Evolutionary conservation across 2,329 filamentous ascomycete species (phyloP), one percentile per base, ranked within the genome.

Genomic region (Fusarium tjaetaba): DNA sequence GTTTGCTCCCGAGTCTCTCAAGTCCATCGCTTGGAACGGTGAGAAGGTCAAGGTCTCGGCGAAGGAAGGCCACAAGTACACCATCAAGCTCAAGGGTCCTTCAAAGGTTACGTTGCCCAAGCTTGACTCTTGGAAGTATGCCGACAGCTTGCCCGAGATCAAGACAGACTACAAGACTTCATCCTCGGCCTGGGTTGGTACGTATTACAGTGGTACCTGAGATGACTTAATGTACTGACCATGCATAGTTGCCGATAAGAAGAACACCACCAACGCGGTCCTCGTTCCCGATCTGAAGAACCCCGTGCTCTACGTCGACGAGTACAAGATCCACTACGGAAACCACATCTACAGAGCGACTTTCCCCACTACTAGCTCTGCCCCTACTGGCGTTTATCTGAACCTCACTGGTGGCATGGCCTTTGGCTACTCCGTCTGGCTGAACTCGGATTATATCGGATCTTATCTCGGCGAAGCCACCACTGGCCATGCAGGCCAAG

Each of bases 391-490:
- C 2, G 82, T 88, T 9, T 85, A 84, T 70, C 82, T 91, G 22
- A 83, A 88, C 65, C 77, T 89, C 42, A 86, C 85, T 20, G 88
- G 88, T 28, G 88, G 88, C 30, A 80, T 82, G 34, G 88, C 88
- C 5, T 89, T 88, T 66, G 89, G 88, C 22, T 90, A 85, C 80
- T 88, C 85, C 7, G 88, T 85, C 28, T 90, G 86, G 84, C 79
- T 91, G 1, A 91, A 91, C 78, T 86, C 86, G 14, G 76, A 84
- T 11, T 88, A 88, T 77, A 78, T 91, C 11, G 88, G 88, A 26
- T 89, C 88, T 0, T 87, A 84, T 78, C 82, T 88, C 10, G 89
- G 89, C 0, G 82, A 84, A 57, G 85, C 85, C 1, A 83, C 84
- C 8, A 62, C 80, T 7, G 80, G 80, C 3, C 73, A 78, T 6